Evolutionary conservation across 768 basidiomycete genomes (phyloP).

Genomic region (Serpula lacrymans): DNA sequence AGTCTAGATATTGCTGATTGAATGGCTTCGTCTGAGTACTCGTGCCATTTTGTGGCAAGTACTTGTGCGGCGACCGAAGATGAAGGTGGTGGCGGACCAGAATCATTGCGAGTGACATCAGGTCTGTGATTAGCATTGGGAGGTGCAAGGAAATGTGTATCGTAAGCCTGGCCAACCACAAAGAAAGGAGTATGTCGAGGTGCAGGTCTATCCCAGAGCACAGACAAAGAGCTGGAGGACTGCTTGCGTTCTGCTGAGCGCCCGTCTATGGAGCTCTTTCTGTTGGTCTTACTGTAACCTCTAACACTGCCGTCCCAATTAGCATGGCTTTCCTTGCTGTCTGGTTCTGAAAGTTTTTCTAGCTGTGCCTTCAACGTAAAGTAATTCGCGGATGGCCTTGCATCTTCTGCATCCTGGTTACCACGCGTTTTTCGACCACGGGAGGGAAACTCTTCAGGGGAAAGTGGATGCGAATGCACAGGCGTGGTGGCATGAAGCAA

Average conservation of each 20-base stretch:
- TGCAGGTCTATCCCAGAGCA: conserved; percentile 36
- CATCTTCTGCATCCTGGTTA: conserved; percentile 24
- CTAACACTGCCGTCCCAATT: conserved; percentile 57
- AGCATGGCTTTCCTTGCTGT: conserved; percentile 21
- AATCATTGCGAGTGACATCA: conserved; percentile 10
- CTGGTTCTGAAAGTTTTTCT: conserved; percentile 37
- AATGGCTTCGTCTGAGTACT: conserved; percentile 72
- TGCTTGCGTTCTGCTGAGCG: conserved; percentile 20
- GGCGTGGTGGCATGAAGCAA: conserved; percentile 41
- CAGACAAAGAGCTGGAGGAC: conserved; percentile 36
- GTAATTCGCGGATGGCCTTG: conserved; percentile 46
- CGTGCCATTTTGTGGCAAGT: conserved; percentile 72
- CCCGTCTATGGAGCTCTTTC: conserved; percentile 19
- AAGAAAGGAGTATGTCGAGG: conserved; percentile 38
- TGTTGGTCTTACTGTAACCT: conserved; percentile 46
- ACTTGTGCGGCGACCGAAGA: conserved; percentile 41
- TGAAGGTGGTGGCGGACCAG: conserved; percentile 10
- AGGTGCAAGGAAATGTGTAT: conserved; percentile 28
- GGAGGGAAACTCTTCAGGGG: conserved; percentile 47
- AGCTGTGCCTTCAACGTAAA: conserved; percentile 61
- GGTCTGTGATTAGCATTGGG: conserved; percentile 29
- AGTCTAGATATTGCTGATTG: conserved; percentile 57
- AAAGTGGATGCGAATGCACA: conserved; percentile 72
- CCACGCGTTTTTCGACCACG: conserved; percentile 48
- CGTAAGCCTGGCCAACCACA: conserved; percentile 39